Evolutionary conservation across 2,329 filamentous ascomycete genomes (phyloP).

Genomic region (Fusarium bulbicola): DNA sequence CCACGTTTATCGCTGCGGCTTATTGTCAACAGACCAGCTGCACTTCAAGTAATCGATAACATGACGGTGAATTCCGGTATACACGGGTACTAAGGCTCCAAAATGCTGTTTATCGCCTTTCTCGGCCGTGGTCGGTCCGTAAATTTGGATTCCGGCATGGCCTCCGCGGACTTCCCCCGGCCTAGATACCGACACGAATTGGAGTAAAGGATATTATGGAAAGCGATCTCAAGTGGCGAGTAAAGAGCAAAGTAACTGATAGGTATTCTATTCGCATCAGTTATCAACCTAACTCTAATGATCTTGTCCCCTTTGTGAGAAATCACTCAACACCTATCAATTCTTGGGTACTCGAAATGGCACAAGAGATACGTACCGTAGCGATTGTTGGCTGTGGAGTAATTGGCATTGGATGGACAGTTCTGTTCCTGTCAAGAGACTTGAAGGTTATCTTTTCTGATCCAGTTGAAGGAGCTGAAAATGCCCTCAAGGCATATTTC

Average conservation of each 20-base stretch:
- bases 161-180: neutral
- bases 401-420: neutral
- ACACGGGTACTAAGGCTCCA: neutral
- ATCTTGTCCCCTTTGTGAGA: neutral
- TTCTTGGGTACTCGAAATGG: neutral
- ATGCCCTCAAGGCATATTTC: neutral
- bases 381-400: neutral
- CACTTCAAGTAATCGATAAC: neutral
- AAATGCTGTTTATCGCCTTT: neutral
- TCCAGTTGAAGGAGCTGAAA: neutral
- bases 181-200: neutral
- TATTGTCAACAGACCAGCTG: neutral
- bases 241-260: accelerated
- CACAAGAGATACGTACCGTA: neutral
- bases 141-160: neutral
- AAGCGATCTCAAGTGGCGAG: neutral
- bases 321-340: too few relatives aligned
- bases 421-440: neutral
- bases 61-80: too few relatives aligned
- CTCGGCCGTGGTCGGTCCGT: neutral
- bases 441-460: neutral
- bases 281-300: neutral
- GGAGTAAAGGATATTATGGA: too few relatives aligned
- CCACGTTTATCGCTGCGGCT: neutral
- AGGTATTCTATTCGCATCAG: accelerated